Evolutionary conservation across 345 rosid genomes (phyloP).

Genomic region (Salix brachista): DNA sequence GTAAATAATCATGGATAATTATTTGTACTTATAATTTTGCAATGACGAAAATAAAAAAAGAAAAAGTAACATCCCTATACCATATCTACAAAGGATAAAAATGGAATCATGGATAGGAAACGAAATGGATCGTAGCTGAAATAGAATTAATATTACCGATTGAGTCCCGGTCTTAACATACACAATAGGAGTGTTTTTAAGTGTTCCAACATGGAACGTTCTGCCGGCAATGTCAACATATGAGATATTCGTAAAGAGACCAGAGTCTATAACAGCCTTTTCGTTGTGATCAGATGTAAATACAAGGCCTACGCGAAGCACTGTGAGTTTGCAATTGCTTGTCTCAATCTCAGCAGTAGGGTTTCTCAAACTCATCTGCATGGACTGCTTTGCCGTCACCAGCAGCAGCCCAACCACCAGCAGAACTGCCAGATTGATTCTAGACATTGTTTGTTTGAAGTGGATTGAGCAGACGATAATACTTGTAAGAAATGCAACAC

Average conservation of each 20-base stretch:
- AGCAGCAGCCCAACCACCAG: not conserved
- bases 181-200: not conserved
- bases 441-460: too few species aligned
- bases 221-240: not conserved
- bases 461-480: too few species aligned
- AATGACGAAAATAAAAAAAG: too few species aligned
- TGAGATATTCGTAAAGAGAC: not conserved
- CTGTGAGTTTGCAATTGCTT: not conserved
- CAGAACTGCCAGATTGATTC: too few species aligned
- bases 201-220: not conserved
- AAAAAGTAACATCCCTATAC: too few species aligned
- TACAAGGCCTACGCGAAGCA: not conserved
- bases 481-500: too few species aligned
- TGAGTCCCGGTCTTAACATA: not conserved
- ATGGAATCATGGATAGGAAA: not conserved
- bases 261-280: not conserved
- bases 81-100: too few species aligned
- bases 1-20: too few species aligned
- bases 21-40: too few species aligned
- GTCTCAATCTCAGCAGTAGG: not conserved
- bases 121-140: too few species aligned
- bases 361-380: not conserved
- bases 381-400: not conserved
- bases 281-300: not conserved
- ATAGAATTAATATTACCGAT: not conserved